A percentile compares a stretch with the other conserved stretches of the same genome.
Conservation (phyloP, 202 grass and related monocot genomes). For the Digitaria exilis region DNA sequence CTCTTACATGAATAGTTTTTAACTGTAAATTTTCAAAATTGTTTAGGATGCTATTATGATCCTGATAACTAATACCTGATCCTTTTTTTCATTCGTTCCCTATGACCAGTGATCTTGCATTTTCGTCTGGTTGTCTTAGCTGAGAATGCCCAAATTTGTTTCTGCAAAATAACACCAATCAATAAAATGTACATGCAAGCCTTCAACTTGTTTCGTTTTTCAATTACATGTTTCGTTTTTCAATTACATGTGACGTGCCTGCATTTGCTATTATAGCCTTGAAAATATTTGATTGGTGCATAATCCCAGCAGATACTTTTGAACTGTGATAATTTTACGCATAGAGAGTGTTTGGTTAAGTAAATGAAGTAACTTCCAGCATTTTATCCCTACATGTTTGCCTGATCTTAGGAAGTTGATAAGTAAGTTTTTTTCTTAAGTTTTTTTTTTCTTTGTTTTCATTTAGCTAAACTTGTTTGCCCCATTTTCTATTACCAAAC, state of each 20-base stretch:
- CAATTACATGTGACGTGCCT: background rate
- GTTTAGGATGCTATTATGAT: slow-evolving; percentile 5
- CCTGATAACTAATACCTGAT: background rate
- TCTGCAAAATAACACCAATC: background rate
- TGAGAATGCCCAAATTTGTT: background rate
- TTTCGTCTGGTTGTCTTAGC: background rate
- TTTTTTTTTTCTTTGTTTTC: background rate
- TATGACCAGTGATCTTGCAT: slow-evolving; percentile 1
- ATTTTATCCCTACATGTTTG: background rate
- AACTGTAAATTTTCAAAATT: background rate
- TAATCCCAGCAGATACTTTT: slow-evolving; percentile 15
- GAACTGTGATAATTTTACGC: background rate
- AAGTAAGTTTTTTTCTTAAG: background rate
- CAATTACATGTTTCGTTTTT: slow-evolving; percentile 22
- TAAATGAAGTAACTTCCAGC: background rate
- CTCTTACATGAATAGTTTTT: background rate
- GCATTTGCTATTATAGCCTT: background rate
- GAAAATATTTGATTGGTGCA: background rate
- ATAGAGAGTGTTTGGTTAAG: background rate
- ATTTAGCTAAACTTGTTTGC: background rate
- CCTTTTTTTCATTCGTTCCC: background rate
- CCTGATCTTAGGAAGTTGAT: background rate
- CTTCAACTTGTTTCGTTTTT: no score
- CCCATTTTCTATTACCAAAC: background rate
- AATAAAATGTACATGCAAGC: background rate